phyloP scores from a whole-genome alignment of 495 filamentous ascomycete genomes.

The Podospora pseudopauciseta region DNA sequence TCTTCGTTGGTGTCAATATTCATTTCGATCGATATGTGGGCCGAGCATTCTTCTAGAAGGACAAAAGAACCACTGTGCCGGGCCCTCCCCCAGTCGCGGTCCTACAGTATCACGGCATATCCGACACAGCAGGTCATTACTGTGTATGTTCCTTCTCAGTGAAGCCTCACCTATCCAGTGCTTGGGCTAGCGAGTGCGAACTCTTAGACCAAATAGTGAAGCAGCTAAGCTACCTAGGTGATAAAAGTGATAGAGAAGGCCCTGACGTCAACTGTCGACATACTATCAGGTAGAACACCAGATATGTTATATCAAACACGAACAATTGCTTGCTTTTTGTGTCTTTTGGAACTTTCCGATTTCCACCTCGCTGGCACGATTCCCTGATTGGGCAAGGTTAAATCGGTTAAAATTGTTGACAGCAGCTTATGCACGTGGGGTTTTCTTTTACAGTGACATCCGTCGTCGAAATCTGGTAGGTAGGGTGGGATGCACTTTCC shows the following conservation, averaged over 20 bases:
- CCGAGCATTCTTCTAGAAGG: slow-evolving; percentile 14
- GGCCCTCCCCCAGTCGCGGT: background rate
- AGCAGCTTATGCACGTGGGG: background rate
- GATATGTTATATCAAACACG: background rate
- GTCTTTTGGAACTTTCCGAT: background rate
- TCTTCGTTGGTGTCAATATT: slow-evolving; percentile 22
- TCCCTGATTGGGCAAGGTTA: background rate
- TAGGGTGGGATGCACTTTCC: background rate
- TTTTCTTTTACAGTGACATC: background rate
- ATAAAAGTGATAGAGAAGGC: background rate
- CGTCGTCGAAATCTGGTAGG: background rate
- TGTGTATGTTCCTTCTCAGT: too few relatives aligned
- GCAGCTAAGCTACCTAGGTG: too few relatives aligned
- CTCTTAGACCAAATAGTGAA: too few relatives aligned
- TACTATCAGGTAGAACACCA: background rate
- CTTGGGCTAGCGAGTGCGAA: background rate
- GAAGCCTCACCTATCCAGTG: too few relatives aligned
- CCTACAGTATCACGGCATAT: slow-evolving; percentile 8
- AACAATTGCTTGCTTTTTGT: background rate
- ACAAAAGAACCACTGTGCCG: slow-evolving; percentile 12
- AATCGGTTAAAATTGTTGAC: background rate
- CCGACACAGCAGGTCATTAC: background rate
- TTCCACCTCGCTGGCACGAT: background rate
- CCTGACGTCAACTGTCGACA: background rate
- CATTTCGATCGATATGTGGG: slow-evolving; percentile 23